Evolutionary conservation across 2,329 filamentous ascomycete species (phyloP).

Genomic region (Neospermospora avenae): DNA sequence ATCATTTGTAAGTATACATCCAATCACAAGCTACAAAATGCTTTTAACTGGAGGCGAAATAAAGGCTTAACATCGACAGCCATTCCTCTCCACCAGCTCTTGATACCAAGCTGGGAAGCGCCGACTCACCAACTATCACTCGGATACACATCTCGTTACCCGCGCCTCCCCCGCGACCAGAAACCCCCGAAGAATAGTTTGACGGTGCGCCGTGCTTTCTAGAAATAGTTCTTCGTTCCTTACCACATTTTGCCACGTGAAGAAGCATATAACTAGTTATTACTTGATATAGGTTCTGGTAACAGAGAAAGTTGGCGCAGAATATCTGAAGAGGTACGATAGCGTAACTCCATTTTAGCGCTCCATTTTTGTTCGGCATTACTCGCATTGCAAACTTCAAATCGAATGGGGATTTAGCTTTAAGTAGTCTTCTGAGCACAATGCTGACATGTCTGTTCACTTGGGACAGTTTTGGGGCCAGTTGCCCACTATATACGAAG

Average conservation of each 20-base stretch:
- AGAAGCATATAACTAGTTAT: neutral
- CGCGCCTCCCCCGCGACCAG: neutral
- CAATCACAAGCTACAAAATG: conserved; percentile 16
- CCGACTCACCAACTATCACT: neutral
- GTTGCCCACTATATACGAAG: conserved; percentile 15
- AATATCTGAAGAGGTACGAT: neutral
- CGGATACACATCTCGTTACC: neutral
- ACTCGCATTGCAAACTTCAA: neutral
- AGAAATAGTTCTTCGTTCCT: neutral
- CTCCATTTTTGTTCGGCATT: too few relatives aligned
- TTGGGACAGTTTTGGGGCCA: conserved; percentile 22
- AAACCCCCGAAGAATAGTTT: neutral
- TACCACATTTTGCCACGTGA: neutral
- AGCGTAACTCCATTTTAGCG: too few relatives aligned
- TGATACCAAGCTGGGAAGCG: too few relatives aligned
- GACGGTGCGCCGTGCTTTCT: neutral
- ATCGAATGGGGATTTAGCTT: neutral
- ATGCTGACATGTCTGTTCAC: conserved; percentile 25
- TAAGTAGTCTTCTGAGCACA: neutral
- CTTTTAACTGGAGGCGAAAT: conserved; percentile 13
- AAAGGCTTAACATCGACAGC: conserved; percentile 15
- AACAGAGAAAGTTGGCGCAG: neutral
- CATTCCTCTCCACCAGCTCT: neutral
- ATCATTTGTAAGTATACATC: conserved; percentile 8
- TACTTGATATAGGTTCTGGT: neutral